phyloP scores from a whole-genome alignment of 257 asterid genomes.

The Coffea canephora region DNA sequence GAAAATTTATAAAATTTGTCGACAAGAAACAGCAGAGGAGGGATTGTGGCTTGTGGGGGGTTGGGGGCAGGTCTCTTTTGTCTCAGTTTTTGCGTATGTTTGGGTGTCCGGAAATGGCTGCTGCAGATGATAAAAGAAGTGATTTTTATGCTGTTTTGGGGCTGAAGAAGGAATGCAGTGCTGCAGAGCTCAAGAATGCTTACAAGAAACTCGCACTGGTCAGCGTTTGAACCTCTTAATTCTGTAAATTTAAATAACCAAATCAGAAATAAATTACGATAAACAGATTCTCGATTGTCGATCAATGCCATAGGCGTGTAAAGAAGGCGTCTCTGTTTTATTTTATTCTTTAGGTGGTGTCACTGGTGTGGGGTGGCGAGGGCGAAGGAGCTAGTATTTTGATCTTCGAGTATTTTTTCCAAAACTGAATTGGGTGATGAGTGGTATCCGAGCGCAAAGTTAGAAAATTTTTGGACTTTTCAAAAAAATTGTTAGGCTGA shows the following conservation, averaged over 20 bases:
- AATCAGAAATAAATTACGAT: neutral
- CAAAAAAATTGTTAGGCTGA: neutral
- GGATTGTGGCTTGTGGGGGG: neutral
- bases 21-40: slow-evolving; percentile 33
- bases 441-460: neutral
- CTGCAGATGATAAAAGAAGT: slow-evolving; percentile 34
- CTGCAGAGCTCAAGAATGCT: slow-evolving; percentile 59
- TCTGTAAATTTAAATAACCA: neutral
- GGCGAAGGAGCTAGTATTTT: neutral
- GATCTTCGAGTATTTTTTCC: neutral
- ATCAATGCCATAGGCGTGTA: neutral
- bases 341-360: too few relatives aligned
- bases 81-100: neutral
- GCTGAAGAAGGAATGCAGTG: slow-evolving; percentile 66
- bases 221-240: slow-evolving; percentile 20
- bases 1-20: slow-evolving; percentile 32
- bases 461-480: neutral
- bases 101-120: slow-evolving; percentile 44
- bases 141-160: slow-evolving; percentile 74
- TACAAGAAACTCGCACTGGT: slow-evolving; percentile 92
- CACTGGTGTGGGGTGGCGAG: too few relatives aligned
- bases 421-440: neutral
- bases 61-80: neutral
- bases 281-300: neutral
- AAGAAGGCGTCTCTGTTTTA: neutral